These are phyloP conservation scores for Syncephalastrum contaminatum DNA, from an alignment of 371 early-diverging fungal species.

Conservation along the genomic window DNA sequence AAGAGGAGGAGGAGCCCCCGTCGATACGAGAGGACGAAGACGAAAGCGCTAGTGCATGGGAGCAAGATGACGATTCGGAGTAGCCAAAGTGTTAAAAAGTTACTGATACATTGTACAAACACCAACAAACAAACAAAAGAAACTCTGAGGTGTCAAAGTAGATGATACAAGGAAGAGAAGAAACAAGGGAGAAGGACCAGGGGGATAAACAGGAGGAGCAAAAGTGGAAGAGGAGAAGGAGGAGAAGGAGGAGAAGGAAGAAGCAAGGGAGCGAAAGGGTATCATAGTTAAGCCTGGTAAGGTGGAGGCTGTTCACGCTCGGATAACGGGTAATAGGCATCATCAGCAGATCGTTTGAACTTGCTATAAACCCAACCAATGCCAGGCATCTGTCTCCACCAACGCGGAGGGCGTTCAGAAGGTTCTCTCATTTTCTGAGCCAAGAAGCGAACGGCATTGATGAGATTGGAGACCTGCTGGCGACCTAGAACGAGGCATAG, in stretches of 20 bases:
- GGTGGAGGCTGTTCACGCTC: conserved; percentile 38
- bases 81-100: too few species aligned
- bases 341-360: conserved; percentile 21
- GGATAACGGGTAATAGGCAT: conserved; percentile 33
- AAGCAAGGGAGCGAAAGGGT: conserved; percentile 1
- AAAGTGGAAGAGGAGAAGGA: background rate
- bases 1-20: conserved; percentile 27
- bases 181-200: too few species aligned
- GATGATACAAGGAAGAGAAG: background rate
- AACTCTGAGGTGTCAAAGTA: too few species aligned
- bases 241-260: background rate
- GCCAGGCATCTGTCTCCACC: conserved; percentile 42
- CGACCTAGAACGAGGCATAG: conserved; percentile 31
- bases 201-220: too few species aligned
- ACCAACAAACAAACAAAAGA: too few species aligned
- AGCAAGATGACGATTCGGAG: too few species aligned
- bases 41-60: background rate
- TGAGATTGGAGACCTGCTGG: conserved; percentile 27
- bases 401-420: conserved; percentile 11
- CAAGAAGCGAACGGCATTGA: conserved; percentile 18
- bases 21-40: conserved; percentile 12
- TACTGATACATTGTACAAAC: too few species aligned
- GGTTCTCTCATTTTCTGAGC: conserved; percentile 39
- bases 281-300: conserved; percentile 23
- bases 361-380: conserved; percentile 35